A percentile compares a stretch with the other conserved stretches of the same genome.
Conservation (phyloP, 148 eudicot genomes). For the Nyssa sinensis region DNA sequence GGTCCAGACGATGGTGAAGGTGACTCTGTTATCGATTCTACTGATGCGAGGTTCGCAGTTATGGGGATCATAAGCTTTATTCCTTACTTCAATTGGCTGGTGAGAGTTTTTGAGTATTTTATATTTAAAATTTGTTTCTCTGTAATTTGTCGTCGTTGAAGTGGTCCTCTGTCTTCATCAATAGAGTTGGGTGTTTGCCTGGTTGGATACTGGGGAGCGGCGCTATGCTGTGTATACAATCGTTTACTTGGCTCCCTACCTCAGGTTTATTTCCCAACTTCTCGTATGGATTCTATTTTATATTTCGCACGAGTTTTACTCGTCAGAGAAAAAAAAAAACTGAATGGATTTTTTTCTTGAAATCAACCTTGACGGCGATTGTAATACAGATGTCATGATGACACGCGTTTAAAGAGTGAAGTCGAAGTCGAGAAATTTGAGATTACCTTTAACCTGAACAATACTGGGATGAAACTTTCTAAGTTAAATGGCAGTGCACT, state of each 20-base stretch:
- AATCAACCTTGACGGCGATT: not conserved
- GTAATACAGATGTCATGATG: not conserved
- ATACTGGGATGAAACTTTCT: not conserved
- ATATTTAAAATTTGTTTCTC: not conserved
- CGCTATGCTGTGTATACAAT: slow-evolving; percentile 88
- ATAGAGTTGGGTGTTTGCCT: slow-evolving; percentile 95
- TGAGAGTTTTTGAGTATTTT: slow-evolving; percentile 6
- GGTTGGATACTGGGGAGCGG: slow-evolving; percentile 69
- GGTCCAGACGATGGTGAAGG: slow-evolving; percentile 35
- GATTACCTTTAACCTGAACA: not conserved
- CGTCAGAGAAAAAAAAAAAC: too few species aligned
- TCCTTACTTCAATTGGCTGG: slow-evolving; percentile 99
- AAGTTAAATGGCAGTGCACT: not conserved
- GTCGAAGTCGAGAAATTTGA: not conserved
- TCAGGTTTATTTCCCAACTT: slow-evolving; percentile 44
- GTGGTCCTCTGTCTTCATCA: not conserved
- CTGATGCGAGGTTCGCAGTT: slow-evolving; percentile 73
- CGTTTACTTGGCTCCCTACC: slow-evolving; percentile 89
- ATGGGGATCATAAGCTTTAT: slow-evolving; percentile 88
- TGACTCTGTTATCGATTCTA: slow-evolving; percentile 46
- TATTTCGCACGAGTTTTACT: not conserved
- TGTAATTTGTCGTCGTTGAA: not conserved
- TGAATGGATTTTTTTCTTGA: too few species aligned
- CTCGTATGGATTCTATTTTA: not conserved
- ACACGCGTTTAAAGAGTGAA: not conserved